Evolutionary conservation across 805 yeast species (phyloP).

Genomic region (Kockiozyma suomiensis): DNA sequence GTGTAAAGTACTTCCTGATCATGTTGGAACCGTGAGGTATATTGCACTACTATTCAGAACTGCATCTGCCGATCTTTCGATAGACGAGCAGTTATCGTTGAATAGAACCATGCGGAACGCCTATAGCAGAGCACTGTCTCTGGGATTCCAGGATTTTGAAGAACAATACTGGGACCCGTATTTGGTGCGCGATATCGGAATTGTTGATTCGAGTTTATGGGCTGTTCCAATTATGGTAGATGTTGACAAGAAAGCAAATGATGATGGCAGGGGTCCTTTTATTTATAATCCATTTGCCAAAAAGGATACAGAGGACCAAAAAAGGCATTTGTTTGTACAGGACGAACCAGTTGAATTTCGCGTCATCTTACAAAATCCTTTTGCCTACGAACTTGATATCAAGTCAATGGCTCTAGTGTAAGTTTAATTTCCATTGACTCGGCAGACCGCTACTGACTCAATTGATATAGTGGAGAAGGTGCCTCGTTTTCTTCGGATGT

Average conservation of each 20-base stretch:
- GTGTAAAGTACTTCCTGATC: conserved; percentile 56
- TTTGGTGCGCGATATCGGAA: conserved; percentile 55
- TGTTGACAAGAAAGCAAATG: neutral
- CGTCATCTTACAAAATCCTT: conserved; percentile 74
- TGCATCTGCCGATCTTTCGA: conserved; percentile 17
- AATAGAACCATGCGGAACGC: conserved; percentile 22
- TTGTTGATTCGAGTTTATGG: conserved; percentile 38
- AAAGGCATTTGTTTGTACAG: conserved; percentile 50
- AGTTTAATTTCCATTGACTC: conserved; percentile 37
- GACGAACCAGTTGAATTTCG: conserved; percentile 65
- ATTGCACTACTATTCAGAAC: conserved; percentile 24
- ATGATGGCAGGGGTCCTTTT: conserved; percentile 43
- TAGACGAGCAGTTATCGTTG: conserved; percentile 27
- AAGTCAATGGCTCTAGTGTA: conserved; percentile 41
- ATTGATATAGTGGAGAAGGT: conserved; percentile 37
- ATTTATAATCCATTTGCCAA: conserved; percentile 60
- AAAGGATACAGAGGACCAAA: conserved; percentile 33
- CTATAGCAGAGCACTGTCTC: conserved; percentile 11
- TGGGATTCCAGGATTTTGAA: conserved; percentile 30
- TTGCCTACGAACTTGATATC: conserved; percentile 68
- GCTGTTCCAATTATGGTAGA: conserved; percentile 18
- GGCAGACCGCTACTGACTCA: neutral
- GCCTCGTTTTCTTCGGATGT: conserved; percentile 29
- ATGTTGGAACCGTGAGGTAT: conserved; percentile 44
- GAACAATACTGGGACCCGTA: conserved; percentile 73